Conservation (phyloP, 2,329 filamentous ascomycete species). For the Trichoderma sp. region DNA sequence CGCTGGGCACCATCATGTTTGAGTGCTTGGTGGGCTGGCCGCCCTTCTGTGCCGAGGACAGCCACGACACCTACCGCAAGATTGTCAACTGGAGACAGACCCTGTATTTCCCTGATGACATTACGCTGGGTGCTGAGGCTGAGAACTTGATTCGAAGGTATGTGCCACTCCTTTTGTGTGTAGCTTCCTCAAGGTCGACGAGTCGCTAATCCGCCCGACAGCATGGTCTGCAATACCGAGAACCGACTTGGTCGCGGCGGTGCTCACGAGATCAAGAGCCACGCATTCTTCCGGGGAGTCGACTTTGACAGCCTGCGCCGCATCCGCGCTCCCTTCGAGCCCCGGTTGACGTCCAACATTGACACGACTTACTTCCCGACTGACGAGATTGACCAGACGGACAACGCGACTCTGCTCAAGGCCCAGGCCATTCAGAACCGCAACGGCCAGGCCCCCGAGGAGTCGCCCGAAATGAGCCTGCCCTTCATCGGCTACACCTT, state of each 20-base stretch:
- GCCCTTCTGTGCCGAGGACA: conserved; percentile 96
- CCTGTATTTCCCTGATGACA: conserved; percentile 94
- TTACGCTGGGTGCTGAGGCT: conserved; percentile 82
- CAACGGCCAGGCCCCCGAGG: conserved; percentile 55
- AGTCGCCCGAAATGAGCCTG: conserved; percentile 91
- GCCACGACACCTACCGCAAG: conserved; percentile 97
- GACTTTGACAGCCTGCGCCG: conserved; percentile 90
- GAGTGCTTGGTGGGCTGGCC: conserved; percentile 98
- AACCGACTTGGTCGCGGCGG: conserved; percentile 86
- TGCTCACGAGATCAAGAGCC: conserved; percentile 88
- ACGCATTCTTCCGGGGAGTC: conserved; percentile 95
- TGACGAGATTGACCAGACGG: conserved; percentile 96
- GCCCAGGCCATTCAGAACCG: conserved; percentile 75
- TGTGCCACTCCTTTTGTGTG: conserved; percentile 37
- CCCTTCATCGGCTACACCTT: conserved; percentile 73
- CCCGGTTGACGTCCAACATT: conserved; percentile 86
- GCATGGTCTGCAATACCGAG: conserved; percentile 90
- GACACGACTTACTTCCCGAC: conserved; percentile 99
- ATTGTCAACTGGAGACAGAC: conserved; percentile 98
- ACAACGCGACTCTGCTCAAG: conserved; percentile 84
- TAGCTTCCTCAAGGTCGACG: neutral
- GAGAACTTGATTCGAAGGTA: conserved; percentile 92
- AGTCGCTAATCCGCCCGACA: conserved; percentile 41
- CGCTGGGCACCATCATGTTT: conserved; percentile 98
- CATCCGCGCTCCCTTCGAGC: conserved; percentile 95